Evolutionary conservation across 2,329 filamentous ascomycete species (phyloP).

Genomic region (Metarhizium anisopliae): DNA sequence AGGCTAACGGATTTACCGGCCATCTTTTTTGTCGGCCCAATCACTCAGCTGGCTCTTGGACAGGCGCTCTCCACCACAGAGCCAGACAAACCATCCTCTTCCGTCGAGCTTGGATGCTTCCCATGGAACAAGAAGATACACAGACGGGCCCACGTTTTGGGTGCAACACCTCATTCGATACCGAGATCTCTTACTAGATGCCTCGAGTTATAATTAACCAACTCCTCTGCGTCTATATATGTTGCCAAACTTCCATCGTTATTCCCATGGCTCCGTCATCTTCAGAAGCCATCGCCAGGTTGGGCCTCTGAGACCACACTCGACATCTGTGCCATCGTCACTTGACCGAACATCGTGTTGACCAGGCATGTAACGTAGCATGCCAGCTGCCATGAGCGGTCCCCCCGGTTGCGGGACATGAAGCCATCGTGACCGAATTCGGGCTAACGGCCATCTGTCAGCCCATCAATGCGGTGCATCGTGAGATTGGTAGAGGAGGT

Average conservation of each 20-base stretch:
- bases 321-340: conserved; percentile 5
- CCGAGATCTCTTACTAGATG: neutral
- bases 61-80: neutral
- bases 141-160: neutral
- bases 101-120: neutral
- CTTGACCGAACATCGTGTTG: conserved; percentile 5
- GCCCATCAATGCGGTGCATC: conserved; percentile 1
- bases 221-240: neutral
- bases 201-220: neutral
- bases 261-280: neutral
- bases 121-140: neutral
- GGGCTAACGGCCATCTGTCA: conserved; percentile 5
- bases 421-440: conserved; percentile 12
- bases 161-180: neutral
- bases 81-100: neutral
- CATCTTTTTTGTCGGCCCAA: conserved; percentile 1
- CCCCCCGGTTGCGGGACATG: conserved; percentile 5
- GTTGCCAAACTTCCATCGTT: neutral
- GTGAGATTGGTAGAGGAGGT: conserved; percentile 1
- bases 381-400: conserved; percentile 7
- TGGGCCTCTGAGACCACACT: conserved; percentile 6
- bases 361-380: conserved; percentile 9
- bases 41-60: neutral
- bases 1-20: neutral
- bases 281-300: neutral